Evolutionary conservation across 176 grass and related monocot species (phyloP).

Genomic region (Carex littledalei): DNA sequence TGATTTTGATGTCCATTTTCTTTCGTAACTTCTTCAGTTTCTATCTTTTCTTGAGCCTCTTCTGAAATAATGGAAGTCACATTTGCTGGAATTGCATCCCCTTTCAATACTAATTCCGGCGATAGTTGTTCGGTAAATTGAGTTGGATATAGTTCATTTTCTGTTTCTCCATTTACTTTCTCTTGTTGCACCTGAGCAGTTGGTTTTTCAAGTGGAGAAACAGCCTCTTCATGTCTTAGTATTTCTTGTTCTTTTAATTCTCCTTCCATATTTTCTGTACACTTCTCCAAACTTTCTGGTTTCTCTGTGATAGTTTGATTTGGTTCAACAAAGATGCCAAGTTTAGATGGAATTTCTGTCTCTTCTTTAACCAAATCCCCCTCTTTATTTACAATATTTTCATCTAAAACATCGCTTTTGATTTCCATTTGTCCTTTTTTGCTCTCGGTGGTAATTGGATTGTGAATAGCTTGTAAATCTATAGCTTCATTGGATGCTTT

Average conservation of each 20-base stretch:
- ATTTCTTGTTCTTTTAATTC: background rate
- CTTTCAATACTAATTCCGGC: background rate
- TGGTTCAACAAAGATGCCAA: background rate
- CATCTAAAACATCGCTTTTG: slow-evolving; percentile 3
- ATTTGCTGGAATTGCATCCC: background rate
- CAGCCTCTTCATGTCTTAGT: background rate
- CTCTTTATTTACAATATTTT: slow-evolving; percentile 2
- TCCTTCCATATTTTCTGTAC: background rate
- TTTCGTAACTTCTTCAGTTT: background rate
- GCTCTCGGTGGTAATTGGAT: background rate
- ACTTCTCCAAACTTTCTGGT: background rate
- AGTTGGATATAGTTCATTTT: background rate
- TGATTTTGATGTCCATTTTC: background rate
- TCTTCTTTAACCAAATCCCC: background rate
- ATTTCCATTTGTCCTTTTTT: background rate
- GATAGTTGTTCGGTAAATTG: background rate
- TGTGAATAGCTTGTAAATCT: slow-evolving; percentile 13
- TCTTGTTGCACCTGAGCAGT: background rate
- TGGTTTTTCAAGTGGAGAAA: background rate
- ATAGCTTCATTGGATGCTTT: background rate
- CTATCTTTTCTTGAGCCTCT: background rate
- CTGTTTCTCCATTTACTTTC: slow-evolving; percentile 10
- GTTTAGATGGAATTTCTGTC: background rate
- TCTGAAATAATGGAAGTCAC: background rate
- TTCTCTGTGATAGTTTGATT: slow-evolving; percentile 1